These are phyloP conservation scores for Talaromyces sp. DNA, from an alignment of 2,329 filamentous ascomycete species.

Conservation along the genomic window DNA sequence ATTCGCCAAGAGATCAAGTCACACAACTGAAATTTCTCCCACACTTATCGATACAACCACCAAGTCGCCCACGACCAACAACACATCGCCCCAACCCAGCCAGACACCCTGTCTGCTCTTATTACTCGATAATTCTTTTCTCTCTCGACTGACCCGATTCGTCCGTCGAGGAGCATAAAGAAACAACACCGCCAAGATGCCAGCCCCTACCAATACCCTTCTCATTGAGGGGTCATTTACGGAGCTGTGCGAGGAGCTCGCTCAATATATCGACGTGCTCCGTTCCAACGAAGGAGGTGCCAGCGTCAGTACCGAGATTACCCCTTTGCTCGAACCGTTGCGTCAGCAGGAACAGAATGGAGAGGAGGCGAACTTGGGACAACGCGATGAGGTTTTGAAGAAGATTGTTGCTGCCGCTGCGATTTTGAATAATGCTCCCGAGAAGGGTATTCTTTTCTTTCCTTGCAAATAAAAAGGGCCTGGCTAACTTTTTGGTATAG, in stretches of 20 bases:
- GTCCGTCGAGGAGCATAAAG: constrained; percentile 12
- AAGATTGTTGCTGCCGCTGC: constrained; percentile 80
- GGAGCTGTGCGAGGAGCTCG: constrained; percentile 91
- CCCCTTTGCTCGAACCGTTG: constrained; percentile 62
- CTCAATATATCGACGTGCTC: constrained; percentile 84
- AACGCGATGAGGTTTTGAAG: constrained; percentile 82
- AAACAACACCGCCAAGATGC: constrained; percentile 46
- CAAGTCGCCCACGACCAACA: constrained; percentile 14
- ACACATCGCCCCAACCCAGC: constrained; percentile 24
- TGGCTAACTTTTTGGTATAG: constrained; percentile 45
- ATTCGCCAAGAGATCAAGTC: constrained; percentile 40
- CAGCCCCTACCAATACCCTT: constrained; percentile 61
- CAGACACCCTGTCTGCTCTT: neutral
- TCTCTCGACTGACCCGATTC: constrained; percentile 12
- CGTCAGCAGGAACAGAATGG: constrained; percentile 55
- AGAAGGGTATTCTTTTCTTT: constrained; percentile 62
- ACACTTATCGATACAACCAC: constrained; percentile 32
- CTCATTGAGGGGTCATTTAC: constrained; percentile 88
- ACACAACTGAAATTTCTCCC: constrained; percentile 44
- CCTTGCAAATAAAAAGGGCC: neutral
- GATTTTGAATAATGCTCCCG: constrained; percentile 77
- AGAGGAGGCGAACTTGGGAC: constrained; percentile 55
- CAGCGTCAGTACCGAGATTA: constrained; percentile 61
- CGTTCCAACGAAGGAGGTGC: constrained; percentile 62
- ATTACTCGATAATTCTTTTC: neutral